Base-by-base conservation (phyloP, 169 alveolate species). In the Plasmodium relictum region DNA sequence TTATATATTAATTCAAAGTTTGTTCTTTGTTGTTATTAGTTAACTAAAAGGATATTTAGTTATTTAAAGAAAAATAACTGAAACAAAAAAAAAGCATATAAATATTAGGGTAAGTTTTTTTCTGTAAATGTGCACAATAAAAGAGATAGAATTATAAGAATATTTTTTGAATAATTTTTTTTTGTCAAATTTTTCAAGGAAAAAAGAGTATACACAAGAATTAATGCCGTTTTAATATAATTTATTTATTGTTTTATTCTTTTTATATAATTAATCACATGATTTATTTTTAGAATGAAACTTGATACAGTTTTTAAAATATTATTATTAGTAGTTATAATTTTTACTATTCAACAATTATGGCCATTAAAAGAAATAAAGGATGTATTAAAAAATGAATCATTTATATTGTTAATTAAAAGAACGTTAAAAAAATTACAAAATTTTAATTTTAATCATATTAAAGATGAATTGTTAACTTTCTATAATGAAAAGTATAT, bases 341-440 rank as follows among this genome's bases (percentile, higher is more conserved):
- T 76, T 52, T 76, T 76, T 41, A 76, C 88, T 20, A 41, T 61
- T 8, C 69, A 48, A 4, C 76, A 76, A 48, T 62, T 76, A 62
- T 62, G 88, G 66, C 74, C 88, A 4, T 54, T 76, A 41, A 24
- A 26, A 14, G 76, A 63, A 31, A 6, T 76, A 22, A 24, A 0
- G 31, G 45, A 39, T 6, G 16, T 18, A 14, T 20, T 76, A 58
- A 70, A 26, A 62, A 18, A 22, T 56, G 76, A 58, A 24, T 22
- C 22, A 12, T 16, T 71, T 14, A 12, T 65, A 7, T 31, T 44
- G 6, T 44, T 20, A 7, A 56, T 65, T 16, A 88, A 62, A 18
- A n/a, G 26, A 1, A 45, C 6, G 0, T 39, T 72, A 14, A 16
- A 22, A 0, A 63, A 42, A 66, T 4, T 71, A 18, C n/a, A 61